phyloP scores from a whole-genome alignment of 2,329 filamentous ascomycete genomes.

The Claviceps sp. region DNA sequence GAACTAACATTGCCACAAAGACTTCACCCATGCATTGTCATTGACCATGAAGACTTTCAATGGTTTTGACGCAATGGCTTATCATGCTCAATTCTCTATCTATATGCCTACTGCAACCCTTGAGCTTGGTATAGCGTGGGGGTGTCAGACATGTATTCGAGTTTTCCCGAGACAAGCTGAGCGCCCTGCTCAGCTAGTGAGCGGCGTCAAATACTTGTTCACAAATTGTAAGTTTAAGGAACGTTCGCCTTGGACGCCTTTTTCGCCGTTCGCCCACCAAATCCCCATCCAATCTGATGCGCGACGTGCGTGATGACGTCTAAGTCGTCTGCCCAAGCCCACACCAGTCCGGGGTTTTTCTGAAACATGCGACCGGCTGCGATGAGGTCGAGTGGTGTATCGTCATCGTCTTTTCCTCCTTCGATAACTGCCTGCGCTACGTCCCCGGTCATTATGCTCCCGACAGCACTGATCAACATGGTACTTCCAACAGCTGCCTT shows the following conservation, averaged over 20 bases:
- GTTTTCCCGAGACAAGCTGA: background rate
- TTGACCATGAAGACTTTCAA: too few relatives aligned
- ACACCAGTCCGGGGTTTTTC: constrained; percentile 44
- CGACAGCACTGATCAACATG: constrained; percentile 32
- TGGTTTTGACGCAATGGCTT: too few relatives aligned
- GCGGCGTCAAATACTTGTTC: background rate
- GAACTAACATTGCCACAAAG: too few relatives aligned
- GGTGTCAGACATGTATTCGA: too few relatives aligned
- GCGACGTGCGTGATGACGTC: constrained; percentile 31
- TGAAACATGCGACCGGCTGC: constrained; percentile 41
- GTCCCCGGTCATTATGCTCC: constrained; percentile 30
- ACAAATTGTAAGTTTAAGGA: background rate
- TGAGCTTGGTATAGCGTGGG: too few relatives aligned
- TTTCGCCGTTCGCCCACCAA: constrained; percentile 19
- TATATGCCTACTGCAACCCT: too few relatives aligned
- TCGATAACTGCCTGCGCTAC: constrained; percentile 35
- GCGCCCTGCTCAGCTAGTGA: background rate
- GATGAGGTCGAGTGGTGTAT: constrained; percentile 33
- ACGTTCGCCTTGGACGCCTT: background rate
- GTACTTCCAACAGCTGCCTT: constrained; percentile 58
- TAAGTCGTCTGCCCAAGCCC: constrained; percentile 41
- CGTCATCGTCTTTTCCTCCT: constrained; percentile 17
- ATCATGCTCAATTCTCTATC: too few relatives aligned
- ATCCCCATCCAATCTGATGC: constrained; percentile 43
- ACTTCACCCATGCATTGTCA: too few relatives aligned